Evolutionary conservation across 306 rosid species (phyloP).

Genomic region (Lithocarpus polystachyus): DNA sequence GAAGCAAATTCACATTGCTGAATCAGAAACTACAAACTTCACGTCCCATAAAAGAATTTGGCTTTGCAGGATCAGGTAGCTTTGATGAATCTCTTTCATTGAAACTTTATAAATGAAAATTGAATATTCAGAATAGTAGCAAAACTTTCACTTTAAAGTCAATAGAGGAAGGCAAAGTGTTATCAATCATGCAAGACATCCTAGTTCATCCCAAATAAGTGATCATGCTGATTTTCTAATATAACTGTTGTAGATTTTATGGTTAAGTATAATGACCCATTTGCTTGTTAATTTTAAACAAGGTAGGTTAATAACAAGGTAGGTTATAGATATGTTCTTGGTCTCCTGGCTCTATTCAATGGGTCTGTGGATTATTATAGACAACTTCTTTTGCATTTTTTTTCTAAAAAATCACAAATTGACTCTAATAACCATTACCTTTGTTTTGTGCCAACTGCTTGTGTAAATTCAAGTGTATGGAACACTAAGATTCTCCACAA

Average conservation of each 20-base stretch:
- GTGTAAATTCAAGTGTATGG: too few species aligned
- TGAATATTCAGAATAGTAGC: background rate
- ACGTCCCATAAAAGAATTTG: background rate
- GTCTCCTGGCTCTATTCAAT: too few species aligned
- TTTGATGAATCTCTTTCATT: background rate
- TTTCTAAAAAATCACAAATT: too few species aligned
- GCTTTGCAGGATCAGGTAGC: background rate
- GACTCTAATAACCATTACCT: too few species aligned
- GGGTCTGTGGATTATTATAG: too few species aligned
- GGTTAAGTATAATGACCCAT: background rate
- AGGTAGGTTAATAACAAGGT: too few species aligned
- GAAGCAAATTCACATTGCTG: background rate
- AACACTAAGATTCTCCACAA: too few species aligned
- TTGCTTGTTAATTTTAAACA: background rate
- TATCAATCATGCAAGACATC: background rate
- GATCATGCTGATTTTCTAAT: background rate
- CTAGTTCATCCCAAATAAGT: background rate
- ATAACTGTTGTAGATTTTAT: background rate
- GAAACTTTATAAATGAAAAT: background rate
- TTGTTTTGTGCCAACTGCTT: too few species aligned
- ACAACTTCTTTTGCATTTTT: too few species aligned
- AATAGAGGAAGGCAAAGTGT: background rate
- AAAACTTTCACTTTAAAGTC: background rate
- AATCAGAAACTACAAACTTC: background rate
- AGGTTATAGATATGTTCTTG: too few species aligned